phyloP scores from a whole-genome alignment of 2,329 filamentous ascomycete species.

The Alternaria triticina region DNA sequence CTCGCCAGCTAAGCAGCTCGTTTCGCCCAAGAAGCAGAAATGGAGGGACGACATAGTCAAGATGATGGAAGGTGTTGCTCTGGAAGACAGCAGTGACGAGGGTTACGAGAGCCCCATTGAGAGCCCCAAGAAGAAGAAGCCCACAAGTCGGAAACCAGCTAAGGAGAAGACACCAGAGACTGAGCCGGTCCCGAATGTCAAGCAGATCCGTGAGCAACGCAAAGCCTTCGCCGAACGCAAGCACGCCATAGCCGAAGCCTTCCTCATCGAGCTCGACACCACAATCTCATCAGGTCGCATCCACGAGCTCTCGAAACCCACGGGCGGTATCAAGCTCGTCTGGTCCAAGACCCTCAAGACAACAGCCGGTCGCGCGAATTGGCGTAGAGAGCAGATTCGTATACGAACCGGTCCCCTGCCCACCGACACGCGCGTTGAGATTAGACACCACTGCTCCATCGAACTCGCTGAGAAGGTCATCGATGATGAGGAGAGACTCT shows the following conservation, averaged over 20 bases:
- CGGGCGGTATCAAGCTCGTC: conserved; percentile 72
- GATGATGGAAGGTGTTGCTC: conserved; percentile 32
- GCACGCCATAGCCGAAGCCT: conserved; percentile 66
- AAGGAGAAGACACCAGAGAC: conserved; percentile 9
- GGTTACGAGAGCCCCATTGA: conserved; percentile 27
- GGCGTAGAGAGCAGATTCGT: conserved; percentile 54
- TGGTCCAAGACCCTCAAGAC: conserved; percentile 83
- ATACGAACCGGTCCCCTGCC: conserved; percentile 34
- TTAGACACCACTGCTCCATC: conserved; percentile 73
- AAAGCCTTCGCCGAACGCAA: conserved; percentile 70
- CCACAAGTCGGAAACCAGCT: conserved; percentile 13
- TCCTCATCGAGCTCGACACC: conserved; percentile 72
- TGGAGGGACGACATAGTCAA: conserved; percentile 37
- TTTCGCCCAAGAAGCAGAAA: conserved; percentile 46
- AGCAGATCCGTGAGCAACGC: conserved; percentile 37
- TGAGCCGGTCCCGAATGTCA: conserved; percentile 16
- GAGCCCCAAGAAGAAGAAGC: conserved; percentile 31
- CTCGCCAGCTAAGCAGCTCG: conserved; percentile 43
- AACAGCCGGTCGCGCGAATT: conserved; percentile 70
- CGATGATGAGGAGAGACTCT: conserved; percentile 71
- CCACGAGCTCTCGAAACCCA: conserved; percentile 62
- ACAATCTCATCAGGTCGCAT: conserved; percentile 68
- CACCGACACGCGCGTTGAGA: conserved; percentile 34
- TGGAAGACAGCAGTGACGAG: conserved; percentile 34
- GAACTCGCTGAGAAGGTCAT: conserved; percentile 91